Evolutionary conservation across 257 asterid genomes (phyloP).

Genomic region (Catharanthus roseus): DNA sequence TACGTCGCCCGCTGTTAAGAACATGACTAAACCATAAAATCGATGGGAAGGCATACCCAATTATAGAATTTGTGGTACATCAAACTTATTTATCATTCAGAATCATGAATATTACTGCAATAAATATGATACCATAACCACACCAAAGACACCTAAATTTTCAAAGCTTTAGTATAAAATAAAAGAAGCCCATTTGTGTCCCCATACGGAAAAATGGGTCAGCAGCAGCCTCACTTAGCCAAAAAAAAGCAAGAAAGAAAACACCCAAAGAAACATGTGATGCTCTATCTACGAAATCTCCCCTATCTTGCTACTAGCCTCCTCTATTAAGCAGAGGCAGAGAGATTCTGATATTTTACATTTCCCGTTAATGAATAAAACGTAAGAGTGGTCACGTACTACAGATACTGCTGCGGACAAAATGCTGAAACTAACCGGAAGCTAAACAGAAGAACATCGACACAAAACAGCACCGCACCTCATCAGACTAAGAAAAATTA

Average conservation of each 20-base stretch:
- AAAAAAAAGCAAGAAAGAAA: background rate
- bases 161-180: background rate
- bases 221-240: background rate
- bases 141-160: background rate
- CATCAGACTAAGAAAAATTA: background rate
- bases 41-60: background rate
- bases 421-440: background rate
- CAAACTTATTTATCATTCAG: background rate
- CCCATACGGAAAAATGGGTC: background rate
- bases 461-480: background rate
- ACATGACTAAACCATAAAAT: background rate
- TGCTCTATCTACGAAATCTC: background rate
- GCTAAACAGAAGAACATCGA: background rate
- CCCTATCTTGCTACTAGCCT: background rate
- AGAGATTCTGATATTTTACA: background rate
- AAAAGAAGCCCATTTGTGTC: background rate
- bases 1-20: background rate
- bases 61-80: background rate
- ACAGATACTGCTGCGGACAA: background rate
- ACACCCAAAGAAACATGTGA: background rate
- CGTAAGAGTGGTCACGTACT: background rate
- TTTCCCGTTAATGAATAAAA: background rate
- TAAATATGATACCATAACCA: background rate
- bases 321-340: background rate
- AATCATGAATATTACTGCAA: background rate